Evolutionary conservation across 768 basidiomycete genomes (phyloP), one percentile per base, ranked within the genome.

Genomic region (Termitomyces sp.): DNA sequence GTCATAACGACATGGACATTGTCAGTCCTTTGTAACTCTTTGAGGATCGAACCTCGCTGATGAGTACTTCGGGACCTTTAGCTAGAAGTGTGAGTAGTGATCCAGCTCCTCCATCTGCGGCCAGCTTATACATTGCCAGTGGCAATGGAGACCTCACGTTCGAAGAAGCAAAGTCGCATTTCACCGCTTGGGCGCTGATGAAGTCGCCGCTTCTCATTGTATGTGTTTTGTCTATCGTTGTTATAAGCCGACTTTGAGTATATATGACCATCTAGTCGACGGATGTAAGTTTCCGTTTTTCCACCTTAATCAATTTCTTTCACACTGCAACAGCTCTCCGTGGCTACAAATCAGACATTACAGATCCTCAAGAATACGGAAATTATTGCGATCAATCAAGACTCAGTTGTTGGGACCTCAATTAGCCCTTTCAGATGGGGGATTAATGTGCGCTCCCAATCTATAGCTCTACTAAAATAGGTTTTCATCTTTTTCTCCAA

Each of bases 401-500:
- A 89, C 61, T 75, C 83, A 0, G 80, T 82, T 4, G 73, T 83
- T n/a, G 86, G 86, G 3, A 79, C 78, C 7, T 78, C 78, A 51
- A 77, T 88, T 52, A 80, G 83, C 14, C 87, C 87, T 4, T 88
- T 88, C 75, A 72, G 84, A 60, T 87, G 86, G 85, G 85, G 85
- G 4, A 68, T 84, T 59, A 84, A 85, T 64, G 84, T 86, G 53
- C 38, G 79, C 66, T 38, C 7, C 4, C 31, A 31, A 5, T 12
- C 16, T 34, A 45, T 17, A 27, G 41, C 3, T 16, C 38, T 21
- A 4, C n/a, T n/a, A 16, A 19, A 10, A 23, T 45, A n/a, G 17
- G 51, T 46, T 12, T 41, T 53, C 16, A 61, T 40, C 11, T 8
- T 42, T 10, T 4, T 5, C n/a, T n/a, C n/a, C 9, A 43, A 53